Evolutionary conservation across 2,329 filamentous ascomycete genomes (phyloP).

Genomic region (Chrysoporthe deuterocubensis): DNA sequence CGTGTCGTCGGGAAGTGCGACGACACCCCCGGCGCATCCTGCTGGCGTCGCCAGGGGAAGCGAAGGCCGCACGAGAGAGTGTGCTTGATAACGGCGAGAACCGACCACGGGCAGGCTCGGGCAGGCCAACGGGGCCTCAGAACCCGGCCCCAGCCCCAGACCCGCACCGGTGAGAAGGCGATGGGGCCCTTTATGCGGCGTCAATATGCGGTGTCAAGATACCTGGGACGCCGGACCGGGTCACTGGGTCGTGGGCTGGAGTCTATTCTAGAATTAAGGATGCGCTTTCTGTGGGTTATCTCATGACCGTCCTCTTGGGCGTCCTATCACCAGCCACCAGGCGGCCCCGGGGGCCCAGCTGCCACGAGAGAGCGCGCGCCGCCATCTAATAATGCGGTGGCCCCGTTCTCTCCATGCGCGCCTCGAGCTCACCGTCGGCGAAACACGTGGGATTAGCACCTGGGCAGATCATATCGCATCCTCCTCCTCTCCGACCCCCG

Average conservation of each 20-base stretch:
- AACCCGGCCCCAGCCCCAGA: neutral
- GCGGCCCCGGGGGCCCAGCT: neutral
- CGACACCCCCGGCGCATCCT: neutral
- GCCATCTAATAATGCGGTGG: no score
- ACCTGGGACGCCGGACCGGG: conserved; percentile 3
- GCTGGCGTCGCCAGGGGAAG: neutral
- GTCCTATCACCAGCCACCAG: neutral
- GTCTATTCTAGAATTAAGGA: neutral
- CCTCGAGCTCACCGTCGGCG: no score
- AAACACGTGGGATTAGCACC: no score
- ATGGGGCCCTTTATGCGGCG: neutral
- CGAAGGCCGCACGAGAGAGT: neutral
- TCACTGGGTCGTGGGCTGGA: conserved; percentile 4
- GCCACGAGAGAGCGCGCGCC: no score
- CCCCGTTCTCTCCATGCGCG: no score
- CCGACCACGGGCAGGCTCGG: neutral
- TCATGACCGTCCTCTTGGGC: neutral
- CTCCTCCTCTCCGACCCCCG: neutral
- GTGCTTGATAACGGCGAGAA: neutral
- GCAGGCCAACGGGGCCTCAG: neutral
- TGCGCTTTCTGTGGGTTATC: neutral
- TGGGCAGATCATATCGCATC: neutral
- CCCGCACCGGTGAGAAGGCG: conserved; percentile 17
- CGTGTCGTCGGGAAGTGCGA: neutral
- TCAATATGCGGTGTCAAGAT: conserved; percentile 3